These are phyloP conservation scores for Fagopyrum tataricum DNA, from an alignment of 148 eudicot genomes.

Conservation along the genomic window DNA sequence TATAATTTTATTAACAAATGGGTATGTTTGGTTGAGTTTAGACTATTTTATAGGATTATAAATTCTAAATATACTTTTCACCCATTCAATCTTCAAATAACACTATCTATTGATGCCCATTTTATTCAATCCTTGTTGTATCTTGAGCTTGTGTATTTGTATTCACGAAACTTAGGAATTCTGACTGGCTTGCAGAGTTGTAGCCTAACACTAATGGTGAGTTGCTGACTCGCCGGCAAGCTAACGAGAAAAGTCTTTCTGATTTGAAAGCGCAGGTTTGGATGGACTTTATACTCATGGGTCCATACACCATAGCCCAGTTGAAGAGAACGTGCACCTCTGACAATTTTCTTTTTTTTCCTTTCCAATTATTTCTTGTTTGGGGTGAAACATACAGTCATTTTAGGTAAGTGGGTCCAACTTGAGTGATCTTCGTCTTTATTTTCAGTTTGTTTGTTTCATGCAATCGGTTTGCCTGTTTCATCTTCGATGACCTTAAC, in stretches of 20 bases:
- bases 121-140: too few species aligned
- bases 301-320: neutral
- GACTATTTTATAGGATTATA: too few species aligned
- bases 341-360: neutral
- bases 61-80: too few species aligned
- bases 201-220: neutral
- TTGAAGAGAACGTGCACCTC: neutral
- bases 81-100: too few species aligned
- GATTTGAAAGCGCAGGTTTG: slow-evolving; percentile 3
- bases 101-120: too few species aligned
- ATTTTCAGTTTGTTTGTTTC: too few species aligned
- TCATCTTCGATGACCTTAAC: too few species aligned
- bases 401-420: neutral
- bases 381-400: neutral
- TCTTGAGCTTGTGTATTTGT: neutral
- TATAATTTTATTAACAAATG: too few species aligned
- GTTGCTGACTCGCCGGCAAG: neutral
- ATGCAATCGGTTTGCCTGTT: too few species aligned
- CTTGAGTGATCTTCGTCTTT: too few species aligned
- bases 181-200: neutral
- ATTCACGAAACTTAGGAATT: neutral
- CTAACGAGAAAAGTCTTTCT: neutral
- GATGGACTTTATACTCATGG: neutral
- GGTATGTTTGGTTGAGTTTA: too few species aligned
- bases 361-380: neutral